Evolutionary conservation across 345 rosid species (phyloP).

Genomic region (Anastatica hierochuntica): DNA sequence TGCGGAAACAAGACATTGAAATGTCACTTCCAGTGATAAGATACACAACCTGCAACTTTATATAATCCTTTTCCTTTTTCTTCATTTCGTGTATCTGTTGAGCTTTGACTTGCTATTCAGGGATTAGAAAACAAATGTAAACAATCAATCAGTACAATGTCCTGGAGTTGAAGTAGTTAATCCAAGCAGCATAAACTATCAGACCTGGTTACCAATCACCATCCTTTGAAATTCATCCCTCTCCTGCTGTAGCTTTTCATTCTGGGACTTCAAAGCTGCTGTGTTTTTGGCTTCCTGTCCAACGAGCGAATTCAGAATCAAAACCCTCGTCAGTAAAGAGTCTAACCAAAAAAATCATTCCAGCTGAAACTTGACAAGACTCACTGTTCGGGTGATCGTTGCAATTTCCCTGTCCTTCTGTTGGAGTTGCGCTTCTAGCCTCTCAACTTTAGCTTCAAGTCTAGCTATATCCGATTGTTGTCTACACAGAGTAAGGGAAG

Average conservation of each 20-base stretch:
- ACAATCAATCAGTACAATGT: slow-evolving; percentile 9
- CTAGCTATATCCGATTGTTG: slow-evolving; percentile 77
- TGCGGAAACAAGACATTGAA: not conserved
- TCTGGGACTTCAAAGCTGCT: slow-evolving; percentile 79
- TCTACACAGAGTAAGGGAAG: slow-evolving; percentile 25
- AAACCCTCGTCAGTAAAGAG: not conserved
- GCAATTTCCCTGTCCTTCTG: slow-evolving; percentile 94
- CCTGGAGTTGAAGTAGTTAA: not conserved
- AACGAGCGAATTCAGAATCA: slow-evolving; percentile 4
- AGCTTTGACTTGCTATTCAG: slow-evolving; percentile 83
- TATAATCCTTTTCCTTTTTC: slow-evolving; percentile 95
- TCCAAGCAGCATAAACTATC: slow-evolving; percentile 2
- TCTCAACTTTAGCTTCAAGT: slow-evolving; percentile 88
- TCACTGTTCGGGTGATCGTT: slow-evolving; percentile 80
- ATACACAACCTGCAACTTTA: slow-evolving; percentile 70
- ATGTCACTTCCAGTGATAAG: not conserved
- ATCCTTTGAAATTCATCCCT: slow-evolving; percentile 96
- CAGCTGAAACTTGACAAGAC: slow-evolving; percentile 19
- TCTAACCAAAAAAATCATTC: not conserved
- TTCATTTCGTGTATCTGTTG: slow-evolving; percentile 98
- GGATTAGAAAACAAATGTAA: slow-evolving; percentile 7
- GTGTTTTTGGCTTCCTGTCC: slow-evolving; percentile 84
- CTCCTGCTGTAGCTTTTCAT: slow-evolving; percentile 91
- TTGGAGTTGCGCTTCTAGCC: slow-evolving; percentile 74
- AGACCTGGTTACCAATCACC: slow-evolving; percentile 97